Base-by-base conservation (phyloP, 2,329 filamentous ascomycete genomes). In the Botrytis tulipae region DNA sequence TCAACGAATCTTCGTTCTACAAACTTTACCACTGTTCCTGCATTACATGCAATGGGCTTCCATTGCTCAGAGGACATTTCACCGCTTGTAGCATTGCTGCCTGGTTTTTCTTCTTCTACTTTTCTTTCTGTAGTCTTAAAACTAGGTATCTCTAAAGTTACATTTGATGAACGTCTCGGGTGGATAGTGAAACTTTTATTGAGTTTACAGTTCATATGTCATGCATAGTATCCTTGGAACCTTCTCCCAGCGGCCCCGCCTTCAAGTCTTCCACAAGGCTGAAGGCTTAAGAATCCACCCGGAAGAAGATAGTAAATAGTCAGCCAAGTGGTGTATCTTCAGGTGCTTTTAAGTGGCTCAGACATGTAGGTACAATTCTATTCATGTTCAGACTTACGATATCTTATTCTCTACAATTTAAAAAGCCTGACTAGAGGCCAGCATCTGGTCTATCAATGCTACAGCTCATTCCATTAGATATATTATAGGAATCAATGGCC, bases 1-100 rank as follows among this genome's bases (percentile, higher is more conserved):
- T 42, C 18, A 18, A 68, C 66, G 48, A 69, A 69, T 44, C 51
- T 37, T 57, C 37, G n/a, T 42, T 68, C 35, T 57, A 57, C 37
- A 44, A 42, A 59, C 10, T 57, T 20, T 57, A 10, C 20, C 48
- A 42, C 37, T 12, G n/a, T 44, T n/a, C 46, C n/a, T 54, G 60
- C 70, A 44, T 61, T n/a, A 35, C 25, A 61, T 72, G 60, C 60
- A 72, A 66, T 66, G 61, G 59, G 70, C 70, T 72, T 46, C 67
- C 70, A 57, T 25, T 29, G 2, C 42, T 14, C 16, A 51, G 48
- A 35, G n/a, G 29, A 32, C 6, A 32, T 25, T 51, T 54, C 46
- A 57, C 70, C 70, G 60, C 60, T 57, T 29, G 42, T 20, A 35
- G 14, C 4, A 32, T 48, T 42, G 32, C 32, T 51, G 18, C 69